phyloP scores from a whole-genome alignment of 345 rosid species.

The Camelina sativa region DNA sequence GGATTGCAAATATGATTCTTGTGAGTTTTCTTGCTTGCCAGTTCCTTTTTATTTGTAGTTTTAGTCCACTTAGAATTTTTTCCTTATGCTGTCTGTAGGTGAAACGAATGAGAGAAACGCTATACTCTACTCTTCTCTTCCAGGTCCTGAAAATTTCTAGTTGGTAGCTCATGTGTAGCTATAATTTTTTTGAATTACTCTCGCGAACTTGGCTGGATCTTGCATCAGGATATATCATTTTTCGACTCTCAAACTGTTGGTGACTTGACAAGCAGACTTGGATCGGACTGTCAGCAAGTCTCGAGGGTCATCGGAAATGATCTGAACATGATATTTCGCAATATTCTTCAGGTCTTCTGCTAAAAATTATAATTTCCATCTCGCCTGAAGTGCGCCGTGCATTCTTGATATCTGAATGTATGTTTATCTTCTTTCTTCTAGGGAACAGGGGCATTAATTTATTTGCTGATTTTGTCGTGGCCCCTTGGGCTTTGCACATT shows the following conservation, averaged over 20 bases:
- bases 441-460: constrained; percentile 89
- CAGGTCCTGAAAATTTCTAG: constrained; percentile 60
- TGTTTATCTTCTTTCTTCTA: constrained; percentile 48
- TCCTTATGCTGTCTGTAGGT: too few species aligned
- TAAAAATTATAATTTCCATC: constrained; percentile 18
- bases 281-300: constrained; percentile 98
- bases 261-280: constrained; percentile 97
- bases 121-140: constrained; percentile 84
- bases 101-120: constrained; percentile 92
- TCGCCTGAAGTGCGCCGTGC: not conserved
- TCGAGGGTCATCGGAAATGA: constrained; percentile 94
- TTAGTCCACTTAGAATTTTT: too few species aligned
- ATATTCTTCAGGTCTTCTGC: constrained; percentile 79
- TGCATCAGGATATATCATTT: constrained; percentile 84
- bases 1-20: constrained; percentile 97
- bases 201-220: constrained; percentile 18
- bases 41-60: not conserved
- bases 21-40: too few species aligned
- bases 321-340: constrained; percentile 84
- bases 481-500: constrained; percentile 85
- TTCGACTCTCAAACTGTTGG: constrained; percentile 95
- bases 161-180: constrained; percentile 29
- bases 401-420: constrained; percentile 36
- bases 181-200: constrained; percentile 13
- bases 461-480: constrained; percentile 81